Evolutionary conservation across 306 rosid genomes (phyloP), one percentile per base, ranked within the genome.

Genomic region (Lathyrus oleraceus): DNA sequence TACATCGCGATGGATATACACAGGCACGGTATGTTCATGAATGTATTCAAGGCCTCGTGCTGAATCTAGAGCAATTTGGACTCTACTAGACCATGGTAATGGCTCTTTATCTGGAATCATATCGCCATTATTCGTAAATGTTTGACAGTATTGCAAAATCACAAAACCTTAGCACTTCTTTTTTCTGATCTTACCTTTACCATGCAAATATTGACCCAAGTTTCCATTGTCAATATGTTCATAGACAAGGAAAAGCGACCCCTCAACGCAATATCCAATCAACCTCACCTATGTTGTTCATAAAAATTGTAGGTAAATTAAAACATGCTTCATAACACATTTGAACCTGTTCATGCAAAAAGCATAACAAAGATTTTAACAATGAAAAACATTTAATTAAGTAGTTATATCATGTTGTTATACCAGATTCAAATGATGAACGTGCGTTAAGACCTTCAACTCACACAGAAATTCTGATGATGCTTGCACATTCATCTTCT

Each of bases 381-480:
- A 35, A 6, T 35, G 39, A 35, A 35, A 35, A 35, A 35, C 39
- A 35, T 35, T 35, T 8, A 35, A 35, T 8, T 35, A 35, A 35
- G 39, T 35, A 35, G 30, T 53, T 21, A 21, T n/a, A 21, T n/a
- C n/a, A 53, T 15, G 75, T 28, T 71, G 39, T 27, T 57, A 44
- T 86, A 92, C 97, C 97, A 92, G 79, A 82, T 92, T 92, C 80
- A 89, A 83, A 85, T 92, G 97, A 78, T 92, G 97, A 56, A 92
- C 95, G 11, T 91, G 89, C 10, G 96, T 92, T 72, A 92, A 78
- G 79, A 92, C 96, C 53, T 86, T 89, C 82, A 92, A 69, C 60
- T 92, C 97, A 2, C 96, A 91, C 25, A 92, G 83, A 84, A 92
- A 92, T 81, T 92, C 97, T 69, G 73, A 79, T 13, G 97, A 64